These are phyloP conservation scores for Claviceps pusilla DNA, from an alignment of 2,329 filamentous ascomycete genomes.

Conservation along the genomic window DNA sequence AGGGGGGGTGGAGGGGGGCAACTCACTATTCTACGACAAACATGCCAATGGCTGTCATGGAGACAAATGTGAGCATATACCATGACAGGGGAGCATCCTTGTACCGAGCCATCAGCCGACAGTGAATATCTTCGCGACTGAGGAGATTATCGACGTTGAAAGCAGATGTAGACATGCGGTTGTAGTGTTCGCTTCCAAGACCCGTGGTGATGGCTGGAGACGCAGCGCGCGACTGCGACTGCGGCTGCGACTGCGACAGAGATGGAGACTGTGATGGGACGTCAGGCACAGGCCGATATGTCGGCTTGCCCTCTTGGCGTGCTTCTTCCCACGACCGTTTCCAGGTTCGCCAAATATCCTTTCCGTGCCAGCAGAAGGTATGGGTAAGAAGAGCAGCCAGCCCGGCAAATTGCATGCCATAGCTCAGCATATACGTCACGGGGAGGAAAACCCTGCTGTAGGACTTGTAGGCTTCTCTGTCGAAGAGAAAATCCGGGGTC, in stretches of 20 bases:
- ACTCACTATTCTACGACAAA: slow-evolving; percentile 67
- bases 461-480: slow-evolving; percentile 57
- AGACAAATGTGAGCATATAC: slow-evolving; percentile 62
- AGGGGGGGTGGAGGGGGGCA: neutral
- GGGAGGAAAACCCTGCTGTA: slow-evolving; percentile 77
- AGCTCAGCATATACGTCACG: slow-evolving; percentile 76
- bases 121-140: slow-evolving; percentile 66
- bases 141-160: slow-evolving; percentile 40
- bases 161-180: slow-evolving; percentile 20
- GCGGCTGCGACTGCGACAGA: slow-evolving; percentile 4
- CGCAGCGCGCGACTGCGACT: slow-evolving; percentile 10
- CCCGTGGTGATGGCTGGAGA: slow-evolving; percentile 9
- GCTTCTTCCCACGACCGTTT: slow-evolving; percentile 52
- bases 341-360: slow-evolving; percentile 67
- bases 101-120: slow-evolving; percentile 69
- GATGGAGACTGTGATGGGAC: too few species aligned
- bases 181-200: slow-evolving; percentile 9
- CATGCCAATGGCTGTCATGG: slow-evolving; percentile 65
- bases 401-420: slow-evolving; percentile 73
- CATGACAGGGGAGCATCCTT: slow-evolving; percentile 67
- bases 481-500: slow-evolving; percentile 63
- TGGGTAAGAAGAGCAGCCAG: slow-evolving; percentile 67
- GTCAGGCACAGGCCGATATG: slow-evolving; percentile 35
- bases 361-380: slow-evolving; percentile 71
- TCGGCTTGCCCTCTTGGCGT: slow-evolving; percentile 31